Conservation (phyloP, 352 stramenopile genomes). For the Globisporangium acanthophoron region DNA sequence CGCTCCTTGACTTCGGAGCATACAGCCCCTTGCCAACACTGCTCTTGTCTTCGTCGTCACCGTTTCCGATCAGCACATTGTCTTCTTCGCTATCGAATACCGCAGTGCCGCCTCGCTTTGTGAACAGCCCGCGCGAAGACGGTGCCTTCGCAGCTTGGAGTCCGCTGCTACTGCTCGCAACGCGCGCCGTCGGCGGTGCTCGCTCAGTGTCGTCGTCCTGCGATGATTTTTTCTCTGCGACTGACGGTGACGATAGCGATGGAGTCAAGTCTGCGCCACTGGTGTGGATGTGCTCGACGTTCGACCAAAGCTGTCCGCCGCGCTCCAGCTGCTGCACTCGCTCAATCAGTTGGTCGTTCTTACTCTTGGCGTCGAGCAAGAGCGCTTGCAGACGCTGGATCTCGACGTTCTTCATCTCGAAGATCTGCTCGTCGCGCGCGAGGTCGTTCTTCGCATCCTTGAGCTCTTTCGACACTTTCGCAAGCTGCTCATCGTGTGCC, state of each 20-base stretch:
- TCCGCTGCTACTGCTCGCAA: neutral
- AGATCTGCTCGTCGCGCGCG: constrained; percentile 74
- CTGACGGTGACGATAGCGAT: neutral
- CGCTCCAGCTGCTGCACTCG: constrained; percentile 66
- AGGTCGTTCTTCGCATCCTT: constrained; percentile 62
- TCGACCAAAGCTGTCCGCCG: constrained; percentile 63
- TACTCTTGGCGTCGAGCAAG: constrained; percentile 53
- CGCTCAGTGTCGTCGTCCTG: constrained; percentile 11
- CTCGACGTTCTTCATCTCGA: constrained; percentile 79
- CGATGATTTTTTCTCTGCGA: constrained; percentile 8
- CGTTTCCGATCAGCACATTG: constrained; percentile 51
- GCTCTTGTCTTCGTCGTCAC: constrained; percentile 29
- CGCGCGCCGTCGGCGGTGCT: constrained; percentile 1
- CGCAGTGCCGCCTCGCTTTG: constrained; percentile 29
- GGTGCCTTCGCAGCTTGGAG: constrained; percentile 21
- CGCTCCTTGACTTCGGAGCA: constrained; percentile 14
- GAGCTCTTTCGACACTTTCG: constrained; percentile 49
- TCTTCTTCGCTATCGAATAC: constrained; percentile 48
- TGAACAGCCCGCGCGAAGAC: constrained; percentile 57
- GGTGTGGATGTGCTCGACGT: constrained; percentile 14
- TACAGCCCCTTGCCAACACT: neutral
- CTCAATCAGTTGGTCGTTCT: constrained; percentile 69
- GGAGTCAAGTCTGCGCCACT: neutral
- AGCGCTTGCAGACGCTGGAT: constrained; percentile 59
- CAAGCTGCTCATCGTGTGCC: constrained; percentile 10